phyloP scores from a whole-genome alignment of 306 rosid genomes.

The Myrica gale region DNA sequence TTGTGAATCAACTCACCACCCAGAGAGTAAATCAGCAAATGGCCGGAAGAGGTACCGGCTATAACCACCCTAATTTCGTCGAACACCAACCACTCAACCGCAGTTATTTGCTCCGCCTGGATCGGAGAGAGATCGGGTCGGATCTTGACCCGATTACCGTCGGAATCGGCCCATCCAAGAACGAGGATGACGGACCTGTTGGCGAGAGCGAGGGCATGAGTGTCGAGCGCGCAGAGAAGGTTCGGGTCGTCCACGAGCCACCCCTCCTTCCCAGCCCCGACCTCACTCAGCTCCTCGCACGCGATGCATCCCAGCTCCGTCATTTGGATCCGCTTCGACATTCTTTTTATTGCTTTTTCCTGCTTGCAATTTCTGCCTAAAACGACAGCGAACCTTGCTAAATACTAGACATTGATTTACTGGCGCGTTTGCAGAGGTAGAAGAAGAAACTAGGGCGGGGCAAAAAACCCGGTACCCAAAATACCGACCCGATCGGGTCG shows the following conservation, averaged over 20 bases:
- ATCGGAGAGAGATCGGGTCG: constrained; percentile 76
- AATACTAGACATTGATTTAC: background rate
- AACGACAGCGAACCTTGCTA: background rate
- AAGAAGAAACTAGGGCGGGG: too few relatives aligned
- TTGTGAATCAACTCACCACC: constrained; percentile 65
- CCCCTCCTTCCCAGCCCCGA: constrained; percentile 84
- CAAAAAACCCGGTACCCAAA: too few relatives aligned
- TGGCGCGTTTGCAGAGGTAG: background rate
- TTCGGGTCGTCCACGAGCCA: constrained; percentile 80
- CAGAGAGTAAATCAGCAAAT: constrained; percentile 65
- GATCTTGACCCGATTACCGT: constrained; percentile 44
- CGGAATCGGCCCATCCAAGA: constrained; percentile 63
- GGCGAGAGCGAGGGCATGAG: constrained; percentile 72
- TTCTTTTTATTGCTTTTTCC: background rate
- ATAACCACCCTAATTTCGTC: constrained; percentile 71
- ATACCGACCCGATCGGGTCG: too few relatives aligned
- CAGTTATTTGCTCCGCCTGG: constrained; percentile 65
- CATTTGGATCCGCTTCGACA: constrained; percentile 66
- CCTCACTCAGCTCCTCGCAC: constrained; percentile 65
- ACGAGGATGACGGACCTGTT: constrained; percentile 61
- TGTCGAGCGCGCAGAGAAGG: constrained; percentile 78
- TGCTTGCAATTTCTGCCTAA: background rate
- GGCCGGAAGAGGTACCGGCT: constrained; percentile 80
- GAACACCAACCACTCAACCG: constrained; percentile 80
- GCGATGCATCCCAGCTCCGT: constrained; percentile 82